These are phyloP conservation scores for Pestalotiopsis sp. DNA, from an alignment of 2,329 filamentous ascomycete species.

Conservation along the genomic window DNA sequence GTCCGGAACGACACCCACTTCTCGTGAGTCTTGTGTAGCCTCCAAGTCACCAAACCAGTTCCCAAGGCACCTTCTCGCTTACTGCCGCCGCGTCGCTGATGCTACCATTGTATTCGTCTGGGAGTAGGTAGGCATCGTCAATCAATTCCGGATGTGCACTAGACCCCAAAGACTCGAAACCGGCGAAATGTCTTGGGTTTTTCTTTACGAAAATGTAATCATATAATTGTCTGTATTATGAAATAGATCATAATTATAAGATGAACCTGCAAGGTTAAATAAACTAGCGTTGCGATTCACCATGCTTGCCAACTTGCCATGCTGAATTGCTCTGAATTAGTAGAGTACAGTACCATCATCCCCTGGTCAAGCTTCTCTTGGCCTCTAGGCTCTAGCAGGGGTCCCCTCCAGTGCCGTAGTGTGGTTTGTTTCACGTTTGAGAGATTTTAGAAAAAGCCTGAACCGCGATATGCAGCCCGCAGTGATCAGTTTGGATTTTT, in stretches of 20 bases:
- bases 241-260: not conserved
- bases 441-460: not conserved
- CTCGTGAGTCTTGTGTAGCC: not conserved
- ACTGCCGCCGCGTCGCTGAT: too few species aligned
- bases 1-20: not conserved
- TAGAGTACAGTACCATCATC: too few species aligned
- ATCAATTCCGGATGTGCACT: too few species aligned
- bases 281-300: not conserved
- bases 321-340: not conserved
- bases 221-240: not conserved
- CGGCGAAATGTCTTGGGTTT: too few species aligned
- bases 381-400: not conserved
- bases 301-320: not conserved
- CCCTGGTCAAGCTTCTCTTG: too few species aligned
- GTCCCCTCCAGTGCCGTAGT: not conserved
- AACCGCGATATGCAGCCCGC: not conserved
- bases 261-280: not conserved
- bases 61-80: too few species aligned
- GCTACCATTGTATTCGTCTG: too few species aligned
- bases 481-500: not conserved
- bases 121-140: too few species aligned
- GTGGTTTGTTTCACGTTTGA: constrained; percentile 1
- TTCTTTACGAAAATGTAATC: too few species aligned
- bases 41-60: too few species aligned
- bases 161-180: too few species aligned